Base-by-base conservation (phyloP, 441 rosid genomes). In the Erodium moschatum region DNA sequence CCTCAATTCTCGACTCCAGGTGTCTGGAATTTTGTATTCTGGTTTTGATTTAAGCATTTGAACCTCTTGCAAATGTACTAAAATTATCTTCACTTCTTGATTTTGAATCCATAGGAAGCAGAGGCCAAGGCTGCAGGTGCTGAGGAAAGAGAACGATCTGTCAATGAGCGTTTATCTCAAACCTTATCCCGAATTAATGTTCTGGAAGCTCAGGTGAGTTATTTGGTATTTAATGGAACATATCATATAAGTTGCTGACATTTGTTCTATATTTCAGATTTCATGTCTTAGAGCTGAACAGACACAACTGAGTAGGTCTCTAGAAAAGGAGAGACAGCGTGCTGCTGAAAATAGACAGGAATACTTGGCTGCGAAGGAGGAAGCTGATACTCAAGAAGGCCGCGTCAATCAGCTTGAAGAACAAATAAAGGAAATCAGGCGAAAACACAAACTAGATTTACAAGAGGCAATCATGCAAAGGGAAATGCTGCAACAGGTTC, bases 331-430 rank as follows among this genome's bases (percentile, higher is more conserved):
- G 82, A 87, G 99, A 76, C 97, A 92, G 78, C 85, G 98, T 80
- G 97, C 99, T 44, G 89, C 97, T 80, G 98, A 92, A 76, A 90
- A 86, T 81, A 85, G 98, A 78, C 98, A 95, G 76, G 99, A 95
- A 70, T 95, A 86, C 80, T 90, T 92, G 76, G 89, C 89, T 73
- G 98, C 91, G 67, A 95, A 90, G 89, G 97, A 95, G 82, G 97
- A 89, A 82, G 97, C 91, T 46, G 97, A 95, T 77, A 91, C 97
- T 72, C 90, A 83, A 60, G 92, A 85, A 84, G 97, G 87, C 72
- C 93, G 93, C 74, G 97, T 80, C 74, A 85, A 79, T 71, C 97
- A 89, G 78, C 91, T 90, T 54, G 97, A 90, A 77, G 87, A 85
- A 74, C 89, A 95, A 84, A 83, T 89, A 67, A 84, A 82, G 78